Evolutionary conservation across 371 early-diverging fungal species (phyloP).

Genomic region (Apophysomyces sp.): DNA sequence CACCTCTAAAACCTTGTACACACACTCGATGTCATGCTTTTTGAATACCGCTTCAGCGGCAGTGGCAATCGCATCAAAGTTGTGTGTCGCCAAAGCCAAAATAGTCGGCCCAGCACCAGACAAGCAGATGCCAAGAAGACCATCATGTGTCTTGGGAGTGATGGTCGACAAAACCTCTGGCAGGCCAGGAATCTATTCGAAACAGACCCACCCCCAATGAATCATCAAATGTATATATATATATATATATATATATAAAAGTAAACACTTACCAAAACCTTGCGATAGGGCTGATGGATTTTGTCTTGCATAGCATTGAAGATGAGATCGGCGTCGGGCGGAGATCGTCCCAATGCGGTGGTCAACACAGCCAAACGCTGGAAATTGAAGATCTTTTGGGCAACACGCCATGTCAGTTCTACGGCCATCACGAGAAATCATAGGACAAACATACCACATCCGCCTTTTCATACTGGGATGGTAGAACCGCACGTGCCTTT

Average conservation of each 20-base stretch:
- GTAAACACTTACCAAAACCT: constrained; percentile 66
- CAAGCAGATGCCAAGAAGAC: constrained; percentile 89
- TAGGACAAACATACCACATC: constrained; percentile 71
- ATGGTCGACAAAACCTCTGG: constrained; percentile 76
- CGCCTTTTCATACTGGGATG: constrained; percentile 66
- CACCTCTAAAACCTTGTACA: constrained; percentile 76
- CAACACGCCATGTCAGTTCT: not conserved
- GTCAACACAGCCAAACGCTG: constrained; percentile 91
- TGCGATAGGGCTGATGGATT: constrained; percentile 93
- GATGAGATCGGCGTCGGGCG: constrained; percentile 72
- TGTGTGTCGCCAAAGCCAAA: constrained; percentile 77
- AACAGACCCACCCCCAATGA: not conserved
- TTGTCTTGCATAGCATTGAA: constrained; percentile 92
- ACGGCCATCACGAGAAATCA: not conserved
- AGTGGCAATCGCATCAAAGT: constrained; percentile 75
- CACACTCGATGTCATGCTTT: constrained; percentile 62
- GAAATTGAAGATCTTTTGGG: constrained; percentile 81
- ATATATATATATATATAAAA: not conserved
- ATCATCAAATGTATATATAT: too few relatives aligned
- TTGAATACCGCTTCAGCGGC: constrained; percentile 66
- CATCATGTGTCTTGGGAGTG: constrained; percentile 75
- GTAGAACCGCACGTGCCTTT: constrained; percentile 88
- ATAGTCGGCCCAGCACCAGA: constrained; percentile 98
- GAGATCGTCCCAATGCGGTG: constrained; percentile 70
- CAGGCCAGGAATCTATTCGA: constrained; percentile 82